Conservation (phyloP, 106 monocot genomes). For the Acorus gramineus region DNA sequence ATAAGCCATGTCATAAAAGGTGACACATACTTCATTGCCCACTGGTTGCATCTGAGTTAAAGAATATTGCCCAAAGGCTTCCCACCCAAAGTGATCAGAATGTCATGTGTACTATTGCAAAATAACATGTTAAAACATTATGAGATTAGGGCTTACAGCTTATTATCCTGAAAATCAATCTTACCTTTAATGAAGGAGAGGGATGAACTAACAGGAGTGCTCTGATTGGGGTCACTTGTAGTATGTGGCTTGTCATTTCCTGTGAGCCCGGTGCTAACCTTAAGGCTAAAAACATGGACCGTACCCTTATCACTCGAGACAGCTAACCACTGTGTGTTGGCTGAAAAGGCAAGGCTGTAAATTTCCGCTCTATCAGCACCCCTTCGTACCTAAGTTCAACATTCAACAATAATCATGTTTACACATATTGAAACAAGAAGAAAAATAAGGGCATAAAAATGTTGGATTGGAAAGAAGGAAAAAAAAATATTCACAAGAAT, state of each 20-base stretch:
- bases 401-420: background rate
- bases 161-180: background rate
- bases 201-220: conserved; percentile 32
- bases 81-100: too few species aligned
- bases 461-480: too few species aligned
- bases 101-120: too few species aligned
- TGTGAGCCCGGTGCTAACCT: conserved; percentile 58
- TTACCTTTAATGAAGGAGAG: conserved; percentile 90
- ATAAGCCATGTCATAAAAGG: too few species aligned
- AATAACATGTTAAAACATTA: too few species aligned
- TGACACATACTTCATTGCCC: too few species aligned
- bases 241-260: conserved; percentile 51
- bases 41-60: too few species aligned
- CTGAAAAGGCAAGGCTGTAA: conserved; percentile 89
- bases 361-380: conserved; percentile 99
- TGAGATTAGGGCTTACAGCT: too few species aligned
- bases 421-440: too few species aligned
- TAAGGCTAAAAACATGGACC: conserved; percentile 85
- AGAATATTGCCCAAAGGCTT: too few species aligned
- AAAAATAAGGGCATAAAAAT: too few species aligned
- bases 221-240: conserved; percentile 36
- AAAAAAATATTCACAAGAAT: too few species aligned
- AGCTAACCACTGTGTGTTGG: conserved; percentile 76
- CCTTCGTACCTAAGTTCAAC: conserved; percentile 60
- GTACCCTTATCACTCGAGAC: conserved; percentile 99